phyloP scores from a whole-genome alignment of 1,139 yeast species.

The Fermentozyma sake region DNA sequence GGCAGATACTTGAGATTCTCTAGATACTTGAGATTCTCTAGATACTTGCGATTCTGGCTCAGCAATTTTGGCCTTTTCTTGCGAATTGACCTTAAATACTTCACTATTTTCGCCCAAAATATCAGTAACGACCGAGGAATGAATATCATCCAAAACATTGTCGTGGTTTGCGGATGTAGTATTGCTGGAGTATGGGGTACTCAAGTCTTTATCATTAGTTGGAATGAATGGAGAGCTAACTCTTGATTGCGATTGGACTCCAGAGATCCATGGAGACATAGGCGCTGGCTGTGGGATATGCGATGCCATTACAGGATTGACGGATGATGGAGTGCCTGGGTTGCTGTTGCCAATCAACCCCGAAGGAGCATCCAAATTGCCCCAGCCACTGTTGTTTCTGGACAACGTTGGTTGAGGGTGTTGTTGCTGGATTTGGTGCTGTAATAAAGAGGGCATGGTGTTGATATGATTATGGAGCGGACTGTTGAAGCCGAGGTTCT shows the following conservation, averaged over 20 bases:
- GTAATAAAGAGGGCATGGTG: slow-evolving; percentile 29
- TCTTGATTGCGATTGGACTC: slow-evolving; percentile 31
- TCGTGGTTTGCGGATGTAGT: slow-evolving; percentile 17
- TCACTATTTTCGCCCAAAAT: slow-evolving; percentile 26
- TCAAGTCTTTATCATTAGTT: slow-evolving; percentile 1
- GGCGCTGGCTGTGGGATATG: slow-evolving; percentile 35
- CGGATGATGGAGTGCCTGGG: slow-evolving; percentile 29
- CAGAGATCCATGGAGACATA: slow-evolving; percentile 40
- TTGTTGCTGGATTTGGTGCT: slow-evolving; percentile 27
- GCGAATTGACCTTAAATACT: background rate
- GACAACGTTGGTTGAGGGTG: slow-evolving; percentile 30
- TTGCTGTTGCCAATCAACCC: slow-evolving; percentile 14
- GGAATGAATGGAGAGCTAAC: slow-evolving; percentile 42
- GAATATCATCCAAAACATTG: slow-evolving; percentile 32
- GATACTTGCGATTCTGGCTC: slow-evolving; percentile 6
- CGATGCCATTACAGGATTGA: slow-evolving; percentile 18
- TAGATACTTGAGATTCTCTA: too few relatives aligned
- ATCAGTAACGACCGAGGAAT: slow-evolving; percentile 35
- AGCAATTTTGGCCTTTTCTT: slow-evolving; percentile 1
- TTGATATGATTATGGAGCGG: slow-evolving; percentile 10
- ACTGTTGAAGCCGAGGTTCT: slow-evolving; percentile 12
- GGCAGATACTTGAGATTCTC: too few relatives aligned
- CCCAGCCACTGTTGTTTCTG: slow-evolving; percentile 40
- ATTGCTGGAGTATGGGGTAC: background rate
- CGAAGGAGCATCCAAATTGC: slow-evolving; percentile 22